phyloP scores from a whole-genome alignment of 495 filamentous ascomycete genomes.

The Darksidea phi region DNA sequence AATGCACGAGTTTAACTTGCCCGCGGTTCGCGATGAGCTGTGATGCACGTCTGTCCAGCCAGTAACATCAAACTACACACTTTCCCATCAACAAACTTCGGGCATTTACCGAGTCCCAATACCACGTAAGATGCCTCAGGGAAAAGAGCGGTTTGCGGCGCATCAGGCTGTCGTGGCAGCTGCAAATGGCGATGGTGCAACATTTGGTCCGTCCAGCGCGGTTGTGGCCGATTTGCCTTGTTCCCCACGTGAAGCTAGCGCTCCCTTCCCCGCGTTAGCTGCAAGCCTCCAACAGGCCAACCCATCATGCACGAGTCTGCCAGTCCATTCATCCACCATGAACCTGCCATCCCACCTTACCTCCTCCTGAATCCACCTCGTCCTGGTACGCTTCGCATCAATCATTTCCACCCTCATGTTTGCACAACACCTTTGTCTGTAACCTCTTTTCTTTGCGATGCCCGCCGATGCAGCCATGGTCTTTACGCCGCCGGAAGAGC shows the following conservation, averaged over 20 bases:
- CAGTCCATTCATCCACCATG: slow-evolving; percentile 10
- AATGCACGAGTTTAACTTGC: neutral
- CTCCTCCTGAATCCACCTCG: slow-evolving; percentile 8
- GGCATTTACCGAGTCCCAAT: no score
- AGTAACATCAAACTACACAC: slow-evolving; percentile 10
- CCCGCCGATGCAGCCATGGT: slow-evolving; percentile 52
- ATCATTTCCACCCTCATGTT: slow-evolving; percentile 25
- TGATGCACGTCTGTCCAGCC: neutral
- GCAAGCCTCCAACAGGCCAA: slow-evolving; percentile 24
- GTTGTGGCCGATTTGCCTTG: slow-evolving; percentile 9
- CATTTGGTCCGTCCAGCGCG: neutral
- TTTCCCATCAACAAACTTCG: neutral
- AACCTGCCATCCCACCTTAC: neutral
- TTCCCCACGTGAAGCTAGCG: slow-evolving; percentile 17
- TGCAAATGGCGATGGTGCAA: neutral
- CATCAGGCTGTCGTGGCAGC: neutral
- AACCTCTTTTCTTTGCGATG: slow-evolving; percentile 5
- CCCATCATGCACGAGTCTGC: slow-evolving; percentile 7
- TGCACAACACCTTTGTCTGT: slow-evolving; percentile 26
- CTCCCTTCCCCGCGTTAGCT: slow-evolving; percentile 30
- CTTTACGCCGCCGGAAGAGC: slow-evolving; percentile 45
- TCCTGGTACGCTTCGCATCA: slow-evolving; percentile 1
- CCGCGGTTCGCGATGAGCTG: neutral
- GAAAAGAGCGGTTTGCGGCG: slow-evolving; percentile 12
- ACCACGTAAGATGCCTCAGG: neutral